These are phyloP conservation scores for Litsea cubeba DNA, from an alignment of 164 flowering plant species.

Conservation along the genomic window DNA sequence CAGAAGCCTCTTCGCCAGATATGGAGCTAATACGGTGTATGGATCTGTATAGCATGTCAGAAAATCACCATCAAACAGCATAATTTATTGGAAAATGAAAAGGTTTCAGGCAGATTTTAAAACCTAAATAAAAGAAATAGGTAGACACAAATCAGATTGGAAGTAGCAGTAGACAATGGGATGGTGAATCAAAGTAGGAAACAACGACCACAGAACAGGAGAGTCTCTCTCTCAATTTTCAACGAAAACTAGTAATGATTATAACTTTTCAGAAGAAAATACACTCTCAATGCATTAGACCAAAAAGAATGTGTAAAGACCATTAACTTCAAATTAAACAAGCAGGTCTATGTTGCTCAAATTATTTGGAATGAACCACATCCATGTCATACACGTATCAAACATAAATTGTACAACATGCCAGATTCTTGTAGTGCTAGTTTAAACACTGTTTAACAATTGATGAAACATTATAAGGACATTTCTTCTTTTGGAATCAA, in stretches of 20 bases:
- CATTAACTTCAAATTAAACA: not conserved
- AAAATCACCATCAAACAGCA: not conserved
- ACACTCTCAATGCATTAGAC: not conserved
- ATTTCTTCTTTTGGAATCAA: no score
- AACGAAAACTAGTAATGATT: not conserved
- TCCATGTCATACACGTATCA: no score
- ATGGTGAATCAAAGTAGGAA: not conserved
- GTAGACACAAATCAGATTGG: not conserved
- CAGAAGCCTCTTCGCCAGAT: conserved; percentile 69
- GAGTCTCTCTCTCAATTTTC: not conserved
- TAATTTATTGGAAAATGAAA: not conserved
- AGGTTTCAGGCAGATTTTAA: not conserved
- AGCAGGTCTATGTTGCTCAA: not conserved
- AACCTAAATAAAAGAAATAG: not conserved
- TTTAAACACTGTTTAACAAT: no score
- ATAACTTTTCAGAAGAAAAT: not conserved
- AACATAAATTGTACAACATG: no score
- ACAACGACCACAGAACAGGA: not conserved
- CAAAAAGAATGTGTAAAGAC: not conserved
- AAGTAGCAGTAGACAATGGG: not conserved
- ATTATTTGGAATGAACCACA: no score
- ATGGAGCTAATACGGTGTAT: conserved; percentile 36
- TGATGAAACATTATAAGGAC: no score
- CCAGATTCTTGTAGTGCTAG: no score
- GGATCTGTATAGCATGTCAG: conserved; percentile 36